Conservation (phyloP, 371 early-diverging fungal genomes). For the Apophysomyces sp. region DNA sequence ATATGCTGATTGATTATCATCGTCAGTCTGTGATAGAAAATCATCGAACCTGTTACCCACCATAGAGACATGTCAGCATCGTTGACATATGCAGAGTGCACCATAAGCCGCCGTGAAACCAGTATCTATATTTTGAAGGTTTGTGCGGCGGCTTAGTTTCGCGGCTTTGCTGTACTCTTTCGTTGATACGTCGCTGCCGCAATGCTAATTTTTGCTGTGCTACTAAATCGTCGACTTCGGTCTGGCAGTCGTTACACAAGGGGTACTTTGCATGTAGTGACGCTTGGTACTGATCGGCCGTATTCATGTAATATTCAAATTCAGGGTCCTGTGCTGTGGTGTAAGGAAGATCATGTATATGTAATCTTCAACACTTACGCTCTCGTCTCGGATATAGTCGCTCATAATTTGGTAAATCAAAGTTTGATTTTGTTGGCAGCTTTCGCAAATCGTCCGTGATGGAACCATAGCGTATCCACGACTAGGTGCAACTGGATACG, state of each 20-base stretch:
- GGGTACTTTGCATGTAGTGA: conserved; percentile 20
- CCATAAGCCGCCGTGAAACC: conserved; percentile 7
- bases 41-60: conserved; percentile 5
- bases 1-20: background rate
- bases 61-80: conserved; percentile 5
- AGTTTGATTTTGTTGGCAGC: conserved; percentile 13
- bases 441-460: conserved; percentile 12
- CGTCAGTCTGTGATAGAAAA: background rate
- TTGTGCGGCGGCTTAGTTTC: conserved; percentile 8
- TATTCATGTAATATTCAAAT: conserved; percentile 6
- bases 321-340: conserved; percentile 9
- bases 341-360: background rate
- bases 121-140: conserved; percentile 3
- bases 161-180: conserved; percentile 9
- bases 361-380: background rate
- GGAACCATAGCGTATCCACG: background rate
- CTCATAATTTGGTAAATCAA: conserved; percentile 25
- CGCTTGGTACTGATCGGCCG: conserved; percentile 13
- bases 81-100: background rate
- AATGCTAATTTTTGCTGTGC: conserved; percentile 9
- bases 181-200: conserved; percentile 12
- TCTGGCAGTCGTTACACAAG: conserved; percentile 18
- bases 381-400: conserved; percentile 22
- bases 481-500: background rate
- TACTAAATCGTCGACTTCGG: conserved; percentile 10